These are phyloP conservation scores for Plasmodium fragile DNA, from an alignment of 169 alveolate species.

Conservation along the genomic window DNA sequence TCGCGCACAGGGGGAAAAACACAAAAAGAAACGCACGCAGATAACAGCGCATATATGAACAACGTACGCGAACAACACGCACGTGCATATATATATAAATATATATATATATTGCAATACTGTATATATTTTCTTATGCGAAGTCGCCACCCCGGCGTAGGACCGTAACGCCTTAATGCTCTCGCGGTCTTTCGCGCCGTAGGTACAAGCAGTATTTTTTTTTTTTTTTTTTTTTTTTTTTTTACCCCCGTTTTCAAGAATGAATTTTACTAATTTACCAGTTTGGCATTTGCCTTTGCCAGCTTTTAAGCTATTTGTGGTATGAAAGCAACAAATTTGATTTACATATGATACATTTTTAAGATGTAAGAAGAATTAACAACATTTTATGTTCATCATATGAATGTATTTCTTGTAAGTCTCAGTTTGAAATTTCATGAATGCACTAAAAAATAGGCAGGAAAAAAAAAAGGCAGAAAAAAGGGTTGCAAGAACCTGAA, in stretches of 20 bases:
- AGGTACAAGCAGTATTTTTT: background rate
- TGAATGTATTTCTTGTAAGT: slow-evolving; percentile 1
- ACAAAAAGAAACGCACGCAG: background rate
- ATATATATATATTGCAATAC: no score
- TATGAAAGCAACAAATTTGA: background rate
- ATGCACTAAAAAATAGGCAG: background rate
- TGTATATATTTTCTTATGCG: background rate
- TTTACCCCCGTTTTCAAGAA: background rate
- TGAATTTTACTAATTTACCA: background rate
- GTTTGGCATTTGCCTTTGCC: background rate
- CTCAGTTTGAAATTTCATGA: background rate
- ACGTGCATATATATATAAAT: background rate
- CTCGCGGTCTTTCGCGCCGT: background rate
- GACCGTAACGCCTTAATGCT: background rate
- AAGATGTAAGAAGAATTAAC: background rate
- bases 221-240: slow-evolving; percentile 5
- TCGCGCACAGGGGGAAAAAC: background rate
- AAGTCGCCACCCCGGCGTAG: background rate
- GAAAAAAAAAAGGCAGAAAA: background rate
- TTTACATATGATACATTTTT: background rate
- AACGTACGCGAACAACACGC: background rate
- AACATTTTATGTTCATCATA: background rate
- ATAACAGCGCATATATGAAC: background rate
- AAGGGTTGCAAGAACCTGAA: background rate
- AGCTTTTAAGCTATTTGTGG: background rate